These are phyloP conservation scores for Hygrophoropsis aurantiaca DNA, from an alignment of 768 basidiomycete genomes.

Conservation along the genomic window DNA sequence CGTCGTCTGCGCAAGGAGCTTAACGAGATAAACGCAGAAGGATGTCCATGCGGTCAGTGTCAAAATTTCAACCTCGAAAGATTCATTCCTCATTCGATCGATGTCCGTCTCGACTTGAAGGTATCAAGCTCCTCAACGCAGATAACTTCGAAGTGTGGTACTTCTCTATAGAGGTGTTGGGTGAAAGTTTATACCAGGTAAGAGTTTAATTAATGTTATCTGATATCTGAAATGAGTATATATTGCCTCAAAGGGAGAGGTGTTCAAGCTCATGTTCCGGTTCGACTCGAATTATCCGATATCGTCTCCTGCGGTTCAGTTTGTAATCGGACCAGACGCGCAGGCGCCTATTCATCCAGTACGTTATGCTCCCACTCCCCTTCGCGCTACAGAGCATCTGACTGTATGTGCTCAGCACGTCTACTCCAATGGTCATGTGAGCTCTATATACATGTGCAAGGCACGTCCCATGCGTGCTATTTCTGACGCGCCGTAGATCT, in stretches of 20 bases:
- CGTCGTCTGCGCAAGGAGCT: constrained; percentile 73
- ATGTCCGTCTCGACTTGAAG: constrained; percentile 38
- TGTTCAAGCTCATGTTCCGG: constrained; percentile 75
- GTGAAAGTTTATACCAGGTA: constrained; percentile 78
- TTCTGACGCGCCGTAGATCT: constrained; percentile 54
- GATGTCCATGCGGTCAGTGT: constrained; percentile 61
- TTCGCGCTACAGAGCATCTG: constrained; percentile 8
- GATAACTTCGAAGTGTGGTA: constrained; percentile 79
- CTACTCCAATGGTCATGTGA: constrained; percentile 85
- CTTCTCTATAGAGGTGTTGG: constrained; percentile 80
- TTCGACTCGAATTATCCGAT: constrained; percentile 86
- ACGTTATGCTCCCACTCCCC: constrained; percentile 26
- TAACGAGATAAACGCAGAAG: constrained; percentile 61
- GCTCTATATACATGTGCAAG: constrained; percentile 15
- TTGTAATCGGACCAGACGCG: constrained; percentile 63
- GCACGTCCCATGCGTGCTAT: constrained; percentile 9
- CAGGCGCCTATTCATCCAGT: constrained; percentile 82
- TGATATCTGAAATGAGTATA: neutral
- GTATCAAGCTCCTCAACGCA: constrained; percentile 71
- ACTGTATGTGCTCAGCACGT: constrained; percentile 62
- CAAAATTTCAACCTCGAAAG: neutral
- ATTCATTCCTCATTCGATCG: constrained; percentile 2
- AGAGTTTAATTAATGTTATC: constrained; percentile 8
- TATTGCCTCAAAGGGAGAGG: constrained; percentile 55
- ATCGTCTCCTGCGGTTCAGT: constrained; percentile 84